phyloP scores from a whole-genome alignment of 305 asterid genomes.

The Salvia sclarea region DNA sequence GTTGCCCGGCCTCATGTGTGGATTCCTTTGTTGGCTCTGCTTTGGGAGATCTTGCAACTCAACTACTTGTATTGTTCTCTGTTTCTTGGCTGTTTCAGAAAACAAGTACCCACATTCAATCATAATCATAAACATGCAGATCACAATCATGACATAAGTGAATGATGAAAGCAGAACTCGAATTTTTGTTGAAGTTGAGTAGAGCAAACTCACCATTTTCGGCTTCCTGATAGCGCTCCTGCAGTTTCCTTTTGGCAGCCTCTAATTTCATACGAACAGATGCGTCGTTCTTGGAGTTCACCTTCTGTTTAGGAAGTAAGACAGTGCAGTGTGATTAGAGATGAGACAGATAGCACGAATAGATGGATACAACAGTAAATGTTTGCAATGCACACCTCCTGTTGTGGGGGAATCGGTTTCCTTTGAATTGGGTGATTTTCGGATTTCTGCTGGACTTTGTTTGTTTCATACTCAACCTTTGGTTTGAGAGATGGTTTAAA shows the following conservation, averaged over 20 bases:
- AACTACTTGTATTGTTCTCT: conserved; percentile 83
- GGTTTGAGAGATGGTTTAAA: conserved; percentile 49
- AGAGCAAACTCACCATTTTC: conserved; percentile 63
- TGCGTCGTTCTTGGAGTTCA: conserved; percentile 45
- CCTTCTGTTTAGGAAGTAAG: conserved; percentile 36
- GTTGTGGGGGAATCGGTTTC: conserved; percentile 54
- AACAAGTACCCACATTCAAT: background rate
- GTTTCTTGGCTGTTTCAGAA: conserved; percentile 65
- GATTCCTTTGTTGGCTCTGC: conserved; percentile 51
- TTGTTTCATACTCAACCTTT: conserved; percentile 35
- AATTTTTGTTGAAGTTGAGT: background rate
- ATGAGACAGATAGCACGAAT: background rate
- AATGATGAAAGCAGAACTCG: background rate
- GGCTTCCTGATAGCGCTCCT: conserved; percentile 89
- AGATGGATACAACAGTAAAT: background rate
- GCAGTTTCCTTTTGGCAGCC: conserved; percentile 92
- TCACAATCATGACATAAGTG: background rate
- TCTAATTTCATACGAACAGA: conserved; percentile 59
- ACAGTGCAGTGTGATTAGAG: background rate
- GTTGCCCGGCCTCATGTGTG: conserved; percentile 54
- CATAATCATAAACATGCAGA: background rate
- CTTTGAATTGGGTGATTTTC: conserved; percentile 45
- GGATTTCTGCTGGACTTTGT: conserved; percentile 43
- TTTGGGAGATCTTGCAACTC: conserved; percentile 86
- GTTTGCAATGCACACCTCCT: conserved; percentile 40